Percentiles rank a stretch among this genome's conserved stretches.
phyloP scores from a whole-genome alignment of 2,329 filamentous ascomycete genomes.

The Orbilia oligospora region DNA sequence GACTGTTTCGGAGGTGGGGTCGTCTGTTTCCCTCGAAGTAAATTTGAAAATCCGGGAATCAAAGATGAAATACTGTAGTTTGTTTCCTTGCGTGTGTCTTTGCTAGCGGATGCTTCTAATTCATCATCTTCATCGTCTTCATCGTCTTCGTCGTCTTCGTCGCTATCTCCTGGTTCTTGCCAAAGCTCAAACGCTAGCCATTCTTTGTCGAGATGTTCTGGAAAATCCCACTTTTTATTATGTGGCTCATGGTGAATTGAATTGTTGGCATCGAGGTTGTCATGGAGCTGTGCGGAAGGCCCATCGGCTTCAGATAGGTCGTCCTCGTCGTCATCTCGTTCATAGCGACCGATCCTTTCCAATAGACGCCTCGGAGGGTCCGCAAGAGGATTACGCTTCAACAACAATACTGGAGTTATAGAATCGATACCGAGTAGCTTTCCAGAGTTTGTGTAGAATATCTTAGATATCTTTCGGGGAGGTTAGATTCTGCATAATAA shows the following conservation, averaged over 20 bases:
- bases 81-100: constrained; percentile 6
- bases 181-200: constrained; percentile 94
- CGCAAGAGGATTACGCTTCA: constrained; percentile 80
- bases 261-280: constrained; percentile 64
- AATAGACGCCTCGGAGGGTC: constrained; percentile 75
- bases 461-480: constrained; percentile 78
- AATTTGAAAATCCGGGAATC: constrained; percentile 53
- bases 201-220: constrained; percentile 83
- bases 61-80: constrained; percentile 48
- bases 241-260: constrained; percentile 65
- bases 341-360: constrained; percentile 67
- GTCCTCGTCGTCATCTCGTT: constrained; percentile 63
- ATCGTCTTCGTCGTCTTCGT: constrained; percentile 69
- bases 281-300: constrained; percentile 66
- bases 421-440: constrained; percentile 88
- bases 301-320: constrained; percentile 63
- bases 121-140: constrained; percentile 67
- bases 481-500: neutral
- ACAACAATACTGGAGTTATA: constrained; percentile 78
- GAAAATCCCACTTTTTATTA: constrained; percentile 73
- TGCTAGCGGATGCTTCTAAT: constrained; percentile 60
- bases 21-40: constrained; percentile 37
- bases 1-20: constrained; percentile 62
- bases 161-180: constrained; percentile 73
- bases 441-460: constrained; percentile 93